These are phyloP conservation scores for Przewalskia tangutica DNA, from an alignment of 257 asterid species.

Conservation along the genomic window DNA sequence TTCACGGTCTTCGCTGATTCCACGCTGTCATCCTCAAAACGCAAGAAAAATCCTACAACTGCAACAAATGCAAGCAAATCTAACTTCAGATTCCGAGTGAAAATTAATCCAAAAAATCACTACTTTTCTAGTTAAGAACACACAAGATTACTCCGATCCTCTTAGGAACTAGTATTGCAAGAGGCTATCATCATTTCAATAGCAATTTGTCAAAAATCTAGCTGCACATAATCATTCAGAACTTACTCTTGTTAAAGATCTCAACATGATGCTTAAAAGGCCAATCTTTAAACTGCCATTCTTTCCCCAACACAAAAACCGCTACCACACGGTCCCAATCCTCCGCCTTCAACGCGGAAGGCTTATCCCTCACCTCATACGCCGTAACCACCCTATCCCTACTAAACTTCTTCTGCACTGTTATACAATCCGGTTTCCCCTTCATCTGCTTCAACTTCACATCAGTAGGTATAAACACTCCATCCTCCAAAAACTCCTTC, in stretches of 20 bases:
- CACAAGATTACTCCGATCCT: background rate
- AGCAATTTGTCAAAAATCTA: background rate
- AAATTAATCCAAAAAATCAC: background rate
- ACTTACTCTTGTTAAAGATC: slow-evolving; percentile 85
- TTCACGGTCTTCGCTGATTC: slow-evolving; percentile 85
- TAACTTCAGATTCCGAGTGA: background rate
- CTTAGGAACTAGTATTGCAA: background rate
- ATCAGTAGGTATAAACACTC: slow-evolving; percentile 78
- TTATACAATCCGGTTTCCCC: slow-evolving; percentile 93
- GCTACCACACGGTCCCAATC: slow-evolving; percentile 99
- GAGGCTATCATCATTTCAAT: background rate
- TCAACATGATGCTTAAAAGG: slow-evolving; percentile 95
- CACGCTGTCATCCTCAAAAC: slow-evolving; percentile 98
- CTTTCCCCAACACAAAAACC: slow-evolving; percentile 94
- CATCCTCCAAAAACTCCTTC: slow-evolving; percentile 95
- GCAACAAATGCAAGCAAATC: slow-evolving; percentile 14
- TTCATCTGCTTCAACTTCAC: slow-evolving; percentile 82
- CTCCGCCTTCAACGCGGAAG: slow-evolving; percentile 72
- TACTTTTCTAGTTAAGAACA: background rate
- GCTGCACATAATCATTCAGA: background rate
- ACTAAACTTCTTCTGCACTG: slow-evolving; percentile 96
- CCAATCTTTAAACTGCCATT: slow-evolving; percentile 99
- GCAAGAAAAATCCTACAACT: slow-evolving; percentile 94
- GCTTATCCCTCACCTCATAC: slow-evolving; percentile 97
- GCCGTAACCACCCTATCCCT: slow-evolving; percentile 94